Evolutionary conservation across 202 grass and related monocot genomes (phyloP), one percentile per base, ranked within the genome.

Genomic region (Saccharum hybrid): DNA sequence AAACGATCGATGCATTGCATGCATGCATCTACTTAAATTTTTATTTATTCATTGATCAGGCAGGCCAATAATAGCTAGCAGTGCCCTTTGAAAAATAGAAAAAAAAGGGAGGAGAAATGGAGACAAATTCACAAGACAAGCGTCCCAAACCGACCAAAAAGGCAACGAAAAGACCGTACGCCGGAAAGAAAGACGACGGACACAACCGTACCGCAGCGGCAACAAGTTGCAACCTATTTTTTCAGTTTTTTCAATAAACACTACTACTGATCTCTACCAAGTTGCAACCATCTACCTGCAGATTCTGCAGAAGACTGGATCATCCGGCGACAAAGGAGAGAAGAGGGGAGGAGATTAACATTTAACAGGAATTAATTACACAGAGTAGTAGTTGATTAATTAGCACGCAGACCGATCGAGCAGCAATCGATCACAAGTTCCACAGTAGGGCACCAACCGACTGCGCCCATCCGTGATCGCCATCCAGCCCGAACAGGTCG

Each of bases 371-470:
- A 68, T 84, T 81, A 84, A 84, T 88, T 84, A 84, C 63, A 61
- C 63, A 51, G 8, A 59, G 52, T 19, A n/a, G 6, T 22, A 34
- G 67, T 72, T 23, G n/a, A 2, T 72, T 72, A 26, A 33, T 59
- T 22, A 57, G 52, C 6, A 57, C 51, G 8, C 6, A 23, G 22
- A 46, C 3, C 43, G 43, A n/a, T 8, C 4, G 12, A 31, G 1
- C 6, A 6, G 8, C 6, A 19, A 21, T 5, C 40, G 10, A 81
- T 86, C 81, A 89, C 78, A 89, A 42, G 73, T 86, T 86, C 88
- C 83, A 89, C 28, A 82, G 71, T 10, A 89, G 46, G 15, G 83
- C 46, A 21, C 83, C 83, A 72, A 89, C 83, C 48, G 88, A 77
- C 21, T 66, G 66, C 14, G 37, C 73, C 83, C 83, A 89, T 39